phyloP scores from a whole-genome alignment of 257 asterid genomes.

The Solanum dulcamara region DNA sequence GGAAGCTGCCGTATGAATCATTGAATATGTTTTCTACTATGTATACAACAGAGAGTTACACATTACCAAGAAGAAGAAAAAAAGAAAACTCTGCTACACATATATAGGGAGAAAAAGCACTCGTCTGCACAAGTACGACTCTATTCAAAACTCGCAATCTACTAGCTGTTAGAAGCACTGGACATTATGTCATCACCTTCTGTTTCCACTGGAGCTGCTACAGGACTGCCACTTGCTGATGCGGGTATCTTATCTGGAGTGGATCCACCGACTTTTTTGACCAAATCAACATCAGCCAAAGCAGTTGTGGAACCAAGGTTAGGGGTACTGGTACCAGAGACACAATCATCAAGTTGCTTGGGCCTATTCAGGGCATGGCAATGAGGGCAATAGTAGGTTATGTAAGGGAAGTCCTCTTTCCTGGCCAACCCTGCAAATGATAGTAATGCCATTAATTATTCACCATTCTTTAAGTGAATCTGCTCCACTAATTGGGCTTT shows the following conservation, averaged over 20 bases:
- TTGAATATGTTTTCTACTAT: neutral
- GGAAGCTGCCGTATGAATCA: neutral
- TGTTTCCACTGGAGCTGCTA: neutral
- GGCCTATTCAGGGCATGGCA: slow-evolving; percentile 70
- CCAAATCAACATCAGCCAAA: slow-evolving; percentile 10
- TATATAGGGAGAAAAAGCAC: neutral
- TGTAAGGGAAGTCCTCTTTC: slow-evolving; percentile 70
- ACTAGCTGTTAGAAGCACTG: neutral
- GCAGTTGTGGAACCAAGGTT: slow-evolving; percentile 12
- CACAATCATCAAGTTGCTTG: slow-evolving; percentile 27
- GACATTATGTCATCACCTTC: neutral
- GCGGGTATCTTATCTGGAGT: neutral
- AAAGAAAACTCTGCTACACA: neutral
- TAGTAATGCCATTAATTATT: neutral
- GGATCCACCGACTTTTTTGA: slow-evolving; percentile 1
- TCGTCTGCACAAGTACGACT: neutral
- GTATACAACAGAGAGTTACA: neutral
- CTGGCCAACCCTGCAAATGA: slow-evolving; percentile 66
- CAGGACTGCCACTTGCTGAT: slow-evolving; percentile 8
- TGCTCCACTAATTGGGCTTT: neutral
- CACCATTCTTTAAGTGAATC: neutral
- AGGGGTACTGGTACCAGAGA: slow-evolving; percentile 32
- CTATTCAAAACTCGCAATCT: neutral
- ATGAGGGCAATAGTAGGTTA: slow-evolving; percentile 86
- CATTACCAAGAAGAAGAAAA: neutral